These are phyloP conservation scores for Pleurotus cornucopiae DNA, from an alignment of 768 basidiomycete species.

Conservation along the genomic window DNA sequence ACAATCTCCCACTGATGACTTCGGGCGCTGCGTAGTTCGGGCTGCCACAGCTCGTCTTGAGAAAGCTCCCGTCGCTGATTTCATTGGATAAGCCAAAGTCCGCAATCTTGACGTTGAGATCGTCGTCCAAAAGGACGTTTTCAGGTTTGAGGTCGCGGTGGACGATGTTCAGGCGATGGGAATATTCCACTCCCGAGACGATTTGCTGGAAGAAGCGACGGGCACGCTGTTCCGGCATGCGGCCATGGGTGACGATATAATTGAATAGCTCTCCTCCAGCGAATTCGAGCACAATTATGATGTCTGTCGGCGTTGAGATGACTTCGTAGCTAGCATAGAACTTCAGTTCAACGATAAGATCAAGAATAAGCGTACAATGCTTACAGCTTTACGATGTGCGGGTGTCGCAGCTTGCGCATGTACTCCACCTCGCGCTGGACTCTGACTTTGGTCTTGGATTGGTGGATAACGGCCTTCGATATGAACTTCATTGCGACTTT, in stretches of 20 bases:
- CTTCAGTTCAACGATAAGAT: conserved; percentile 10
- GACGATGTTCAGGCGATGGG: conserved; percentile 93
- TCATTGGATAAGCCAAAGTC: conserved; percentile 97
- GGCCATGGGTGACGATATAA: conserved; percentile 92
- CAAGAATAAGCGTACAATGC: conserved; percentile 14
- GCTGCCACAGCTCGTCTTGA: conserved; percentile 96
- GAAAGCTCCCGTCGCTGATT: conserved; percentile 93
- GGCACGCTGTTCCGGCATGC: conserved; percentile 84
- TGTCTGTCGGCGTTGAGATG: conserved; percentile 91
- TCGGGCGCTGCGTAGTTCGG: conserved; percentile 99
- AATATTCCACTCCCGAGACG: conserved; percentile 96
- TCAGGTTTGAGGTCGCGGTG: conserved; percentile 98
- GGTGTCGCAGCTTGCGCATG: conserved; percentile 88
- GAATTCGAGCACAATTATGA: conserved; percentile 97
- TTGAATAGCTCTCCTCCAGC: conserved; percentile 97
- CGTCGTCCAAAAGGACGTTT: conserved; percentile 84
- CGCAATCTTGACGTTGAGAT: conserved; percentile 94
- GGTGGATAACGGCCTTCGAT: conserved; percentile 88
- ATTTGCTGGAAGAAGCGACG: conserved; percentile 98
- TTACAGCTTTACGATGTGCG: conserved; percentile 97
- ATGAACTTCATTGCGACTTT: conserved; percentile 98
- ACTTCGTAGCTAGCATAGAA: conserved; percentile 58
- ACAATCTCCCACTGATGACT: conserved; percentile 91
- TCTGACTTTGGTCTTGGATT: conserved; percentile 86
- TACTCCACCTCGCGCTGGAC: conserved; percentile 97